Evolutionary conservation across 345 rosid species (phyloP).

Genomic region (Stellera chamaejasme): DNA sequence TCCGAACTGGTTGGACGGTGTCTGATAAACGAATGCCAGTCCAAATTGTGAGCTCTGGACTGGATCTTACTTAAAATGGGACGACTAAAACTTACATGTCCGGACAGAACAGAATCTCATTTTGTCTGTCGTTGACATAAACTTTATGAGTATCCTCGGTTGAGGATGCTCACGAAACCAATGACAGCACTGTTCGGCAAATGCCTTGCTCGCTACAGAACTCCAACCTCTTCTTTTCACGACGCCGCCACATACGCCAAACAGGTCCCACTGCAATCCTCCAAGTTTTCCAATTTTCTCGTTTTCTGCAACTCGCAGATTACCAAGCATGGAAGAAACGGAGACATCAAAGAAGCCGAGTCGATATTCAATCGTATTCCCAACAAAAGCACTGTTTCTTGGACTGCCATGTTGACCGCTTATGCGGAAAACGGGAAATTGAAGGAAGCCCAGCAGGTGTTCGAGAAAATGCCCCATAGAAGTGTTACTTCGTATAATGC

Average conservation of each 20-base stretch:
- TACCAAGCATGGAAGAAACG: slow-evolving; percentile 46
- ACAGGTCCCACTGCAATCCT: background rate
- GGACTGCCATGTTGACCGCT: slow-evolving; percentile 78
- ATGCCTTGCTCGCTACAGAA: background rate
- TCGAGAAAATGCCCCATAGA: slow-evolving; percentile 65
- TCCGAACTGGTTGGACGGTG: too few relatives aligned
- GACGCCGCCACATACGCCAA: background rate
- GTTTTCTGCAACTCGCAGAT: slow-evolving; percentile 60
- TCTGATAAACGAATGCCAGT: too few relatives aligned
- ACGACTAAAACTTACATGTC: too few relatives aligned
- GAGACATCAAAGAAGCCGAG: slow-evolving; percentile 47
- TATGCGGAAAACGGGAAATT: slow-evolving; percentile 49
- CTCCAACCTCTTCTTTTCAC: background rate
- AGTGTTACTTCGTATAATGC: slow-evolving; percentile 58
- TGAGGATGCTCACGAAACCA: too few relatives aligned
- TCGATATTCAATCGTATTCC: slow-evolving; percentile 51
- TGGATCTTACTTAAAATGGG: too few relatives aligned
- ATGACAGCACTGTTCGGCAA: too few relatives aligned
- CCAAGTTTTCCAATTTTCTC: slow-evolving; percentile 17
- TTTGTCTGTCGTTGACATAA: too few relatives aligned
- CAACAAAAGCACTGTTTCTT: slow-evolving; percentile 42
- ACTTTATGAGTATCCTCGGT: too few relatives aligned
- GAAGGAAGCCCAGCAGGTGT: slow-evolving; percentile 42
- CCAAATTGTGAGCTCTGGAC: too few relatives aligned
- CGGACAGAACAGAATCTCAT: too few relatives aligned